A percentile compares a stretch with the other conserved stretches of the same genome.
phyloP scores from a whole-genome alignment of 768 basidiomycete species.

The Hygrophoropsis aurantiaca region DNA sequence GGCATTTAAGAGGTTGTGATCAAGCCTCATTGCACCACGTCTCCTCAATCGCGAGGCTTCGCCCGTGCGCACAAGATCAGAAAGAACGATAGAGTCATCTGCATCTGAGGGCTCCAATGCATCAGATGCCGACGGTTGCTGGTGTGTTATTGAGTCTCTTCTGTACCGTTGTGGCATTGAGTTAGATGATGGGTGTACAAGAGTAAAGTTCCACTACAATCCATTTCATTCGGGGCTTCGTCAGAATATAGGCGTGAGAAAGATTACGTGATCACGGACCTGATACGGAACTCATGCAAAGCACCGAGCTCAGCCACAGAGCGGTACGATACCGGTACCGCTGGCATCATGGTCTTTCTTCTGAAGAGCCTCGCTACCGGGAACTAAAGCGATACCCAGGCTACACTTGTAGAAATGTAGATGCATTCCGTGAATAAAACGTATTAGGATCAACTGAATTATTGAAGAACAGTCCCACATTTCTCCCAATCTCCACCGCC shows the following conservation, averaged over 20 bases:
- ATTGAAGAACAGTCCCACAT: constrained; percentile 32
- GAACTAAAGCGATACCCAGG: too few relatives aligned
- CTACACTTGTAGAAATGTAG: too few relatives aligned
- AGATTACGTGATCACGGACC: too few relatives aligned
- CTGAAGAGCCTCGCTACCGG: too few relatives aligned
- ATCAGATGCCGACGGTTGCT: constrained; percentile 13
- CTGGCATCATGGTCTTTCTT: too few relatives aligned
- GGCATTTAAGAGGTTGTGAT: constrained; percentile 35
- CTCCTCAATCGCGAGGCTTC: constrained; percentile 74
- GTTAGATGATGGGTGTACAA: constrained; percentile 23
- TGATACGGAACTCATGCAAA: too few relatives aligned
- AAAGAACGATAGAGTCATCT: constrained; percentile 70
- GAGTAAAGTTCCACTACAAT: constrained; percentile 7
- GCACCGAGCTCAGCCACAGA: too few relatives aligned
- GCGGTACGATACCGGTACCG: too few relatives aligned
- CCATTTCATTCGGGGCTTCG: too few relatives aligned
- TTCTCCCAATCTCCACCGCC: constrained; percentile 73
- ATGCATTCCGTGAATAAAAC: too few relatives aligned
- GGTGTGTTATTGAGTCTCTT: constrained; percentile 8
- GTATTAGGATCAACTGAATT: too few relatives aligned
- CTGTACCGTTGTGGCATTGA: constrained; percentile 33
- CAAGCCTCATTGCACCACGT: constrained; percentile 69
- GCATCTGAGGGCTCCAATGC: constrained; percentile 41
- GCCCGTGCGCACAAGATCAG: constrained; percentile 71
- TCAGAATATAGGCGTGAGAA: too few relatives aligned